Conservation (phyloP, 1,284 basidiomycete species). For the Salmacisia buchloeana region DNA sequence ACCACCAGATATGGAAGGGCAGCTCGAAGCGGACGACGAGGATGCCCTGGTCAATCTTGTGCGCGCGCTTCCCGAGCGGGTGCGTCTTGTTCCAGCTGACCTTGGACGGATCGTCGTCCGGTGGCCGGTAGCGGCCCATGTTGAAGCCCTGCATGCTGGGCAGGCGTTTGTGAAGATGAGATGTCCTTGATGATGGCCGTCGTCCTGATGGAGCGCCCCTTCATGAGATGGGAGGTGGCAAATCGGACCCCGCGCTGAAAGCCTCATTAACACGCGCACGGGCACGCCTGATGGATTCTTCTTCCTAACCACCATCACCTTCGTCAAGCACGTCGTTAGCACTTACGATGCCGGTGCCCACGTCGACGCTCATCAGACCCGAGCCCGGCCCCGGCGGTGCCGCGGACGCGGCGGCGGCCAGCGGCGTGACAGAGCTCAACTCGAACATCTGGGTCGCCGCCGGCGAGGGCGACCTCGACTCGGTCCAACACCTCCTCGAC, state of each 20-base stretch:
- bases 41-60: slow-evolving; percentile 87
- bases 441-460: slow-evolving; percentile 48
- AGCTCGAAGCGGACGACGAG: slow-evolving; percentile 73
- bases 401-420: too few species aligned
- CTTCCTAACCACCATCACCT: too few species aligned
- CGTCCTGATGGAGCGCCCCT: too few species aligned
- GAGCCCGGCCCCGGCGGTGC: background rate
- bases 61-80: slow-evolving; percentile 72
- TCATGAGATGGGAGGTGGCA: too few species aligned
- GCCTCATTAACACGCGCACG: too few species aligned
- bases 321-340: background rate
- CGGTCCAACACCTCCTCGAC: slow-evolving; percentile 39
- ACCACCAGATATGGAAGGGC: slow-evolving; percentile 97
- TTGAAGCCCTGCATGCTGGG: slow-evolving; percentile 44
- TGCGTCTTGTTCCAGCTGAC: slow-evolving; percentile 23
- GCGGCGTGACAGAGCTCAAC: background rate
- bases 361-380: background rate
- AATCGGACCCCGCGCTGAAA: too few species aligned
- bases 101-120: slow-evolving; percentile 23
- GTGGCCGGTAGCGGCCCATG: slow-evolving; percentile 44
- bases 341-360: slow-evolving; percentile 1
- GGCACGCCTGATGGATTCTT: too few species aligned
- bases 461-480: slow-evolving; percentile 41
- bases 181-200: background rate
- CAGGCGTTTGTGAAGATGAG: background rate